Evolutionary conservation across 2,329 filamentous ascomycete species (phyloP).

Genomic region (Aspergillus sp.): DNA sequence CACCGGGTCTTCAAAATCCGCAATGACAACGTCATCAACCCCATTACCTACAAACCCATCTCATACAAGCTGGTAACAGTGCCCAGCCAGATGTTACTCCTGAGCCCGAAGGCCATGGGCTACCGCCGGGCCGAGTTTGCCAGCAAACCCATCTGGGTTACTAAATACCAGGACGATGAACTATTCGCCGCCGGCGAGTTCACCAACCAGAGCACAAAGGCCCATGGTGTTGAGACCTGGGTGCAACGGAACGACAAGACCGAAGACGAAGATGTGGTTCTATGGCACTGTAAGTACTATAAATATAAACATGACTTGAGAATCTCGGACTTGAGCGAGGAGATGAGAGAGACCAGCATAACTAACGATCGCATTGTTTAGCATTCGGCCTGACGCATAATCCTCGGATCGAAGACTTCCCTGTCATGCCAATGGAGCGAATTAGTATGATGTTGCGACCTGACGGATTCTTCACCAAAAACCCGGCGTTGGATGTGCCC

Average conservation of each 20-base stretch:
- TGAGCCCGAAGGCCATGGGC: conserved; percentile 49
- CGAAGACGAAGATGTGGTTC: conserved; percentile 45
- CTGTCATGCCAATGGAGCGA: conserved; percentile 65
- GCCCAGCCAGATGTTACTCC: conserved; percentile 59
- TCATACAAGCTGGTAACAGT: conserved; percentile 58
- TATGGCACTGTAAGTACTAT: conserved; percentile 38
- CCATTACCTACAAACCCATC: conserved; percentile 54
- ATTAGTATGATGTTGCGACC: conserved; percentile 50
- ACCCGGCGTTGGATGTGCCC: conserved; percentile 51
- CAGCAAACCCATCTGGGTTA: conserved; percentile 57
- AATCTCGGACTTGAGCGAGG: not conserved
- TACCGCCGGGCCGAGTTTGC: conserved; percentile 55
- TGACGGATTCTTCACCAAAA: conserved; percentile 54
- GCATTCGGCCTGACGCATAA: conserved; percentile 62
- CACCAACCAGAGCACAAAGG: conserved; percentile 57
- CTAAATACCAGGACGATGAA: conserved; percentile 54
- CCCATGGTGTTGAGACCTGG: conserved; percentile 56
- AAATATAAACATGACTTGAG: not conserved
- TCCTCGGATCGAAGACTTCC: conserved; percentile 65
- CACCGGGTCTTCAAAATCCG: conserved; percentile 61
- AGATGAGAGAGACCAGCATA: not conserved
- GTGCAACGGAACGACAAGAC: conserved; percentile 47
- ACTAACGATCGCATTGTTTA: conserved; percentile 16
- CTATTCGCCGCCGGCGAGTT: conserved; percentile 56
- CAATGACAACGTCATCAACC: conserved; percentile 53